Evolutionary conservation across 2,329 filamentous ascomycete genomes (phyloP), one percentile per base, ranked within the genome.

Genomic region (Paraphaeosphaeria minitans): DNA sequence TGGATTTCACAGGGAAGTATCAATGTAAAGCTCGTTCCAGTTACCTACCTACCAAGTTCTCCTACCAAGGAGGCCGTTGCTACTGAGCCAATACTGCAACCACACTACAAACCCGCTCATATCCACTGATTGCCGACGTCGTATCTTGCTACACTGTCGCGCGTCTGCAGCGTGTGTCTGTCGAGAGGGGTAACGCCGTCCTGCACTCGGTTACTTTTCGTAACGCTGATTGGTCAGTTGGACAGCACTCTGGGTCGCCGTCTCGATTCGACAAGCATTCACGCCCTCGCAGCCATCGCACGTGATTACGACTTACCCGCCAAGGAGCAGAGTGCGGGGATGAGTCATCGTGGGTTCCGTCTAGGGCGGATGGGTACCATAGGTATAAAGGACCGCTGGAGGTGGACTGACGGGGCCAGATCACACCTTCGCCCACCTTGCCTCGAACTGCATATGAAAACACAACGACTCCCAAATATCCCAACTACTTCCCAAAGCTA

Each of bases 211-310:
- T 41, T 37, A 48, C 43, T 37, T 47, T 21, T 4, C 29, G 43
- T 5, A 2, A 29, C 19, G 22, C 42, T 37, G 12, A 48, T 12
- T 42, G 45, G 42, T 24, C 14, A 47, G 10, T 46, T 47, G 31
- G 21, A 29, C 19, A 53, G 21, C 55, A 46, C 33, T 46, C 29
- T 19, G 49, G 42, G n/a, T 48, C 31, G 24, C 35, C 49, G 33
- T 52, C 33, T 52, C 49, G 49, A 35, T 19, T 42, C 49, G 35
- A 14, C n/a, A 48, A 42, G 27, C 24, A 24, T 50, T 48, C 16
- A 19, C 45, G 27, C 12, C 46, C 8, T 19, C 9, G 9, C 3
- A 10, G 12, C 29, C 29, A 29, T 4, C 27, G 21, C 10, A 13
- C 8, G 19, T 6, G 27, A n/a, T 29, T 16, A 16, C 7, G 9